Evolutionary conservation across 2,329 filamentous ascomycete species (phyloP).

Genomic region (Beauveria bassiana): DNA sequence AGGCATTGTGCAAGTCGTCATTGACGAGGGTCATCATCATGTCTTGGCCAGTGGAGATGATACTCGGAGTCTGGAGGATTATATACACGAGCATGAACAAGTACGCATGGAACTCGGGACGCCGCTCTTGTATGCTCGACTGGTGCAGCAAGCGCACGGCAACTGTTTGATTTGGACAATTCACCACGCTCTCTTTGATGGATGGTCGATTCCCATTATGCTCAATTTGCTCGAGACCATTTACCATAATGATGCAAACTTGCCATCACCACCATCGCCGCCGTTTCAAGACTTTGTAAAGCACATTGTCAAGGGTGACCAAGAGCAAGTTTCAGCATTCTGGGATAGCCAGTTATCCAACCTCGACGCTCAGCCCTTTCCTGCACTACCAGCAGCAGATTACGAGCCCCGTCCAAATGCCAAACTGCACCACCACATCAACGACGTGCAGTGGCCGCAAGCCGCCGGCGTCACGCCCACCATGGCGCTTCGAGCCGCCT

Average conservation of each 20-base stretch:
- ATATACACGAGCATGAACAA: not conserved
- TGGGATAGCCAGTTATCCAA: slow-evolving; percentile 33
- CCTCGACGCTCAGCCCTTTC: slow-evolving; percentile 31
- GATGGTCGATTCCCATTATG: slow-evolving; percentile 12
- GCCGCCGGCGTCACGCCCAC: slow-evolving; percentile 29
- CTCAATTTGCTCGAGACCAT: slow-evolving; percentile 5
- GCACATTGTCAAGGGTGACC: slow-evolving; percentile 28
- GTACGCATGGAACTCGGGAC: slow-evolving; percentile 20
- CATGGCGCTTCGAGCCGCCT: slow-evolving; percentile 44
- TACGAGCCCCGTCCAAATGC: slow-evolving; percentile 36
- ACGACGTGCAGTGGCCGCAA: not conserved
- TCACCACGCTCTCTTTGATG: slow-evolving; percentile 13
- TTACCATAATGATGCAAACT: slow-evolving; percentile 2
- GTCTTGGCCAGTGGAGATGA: slow-evolving; percentile 13
- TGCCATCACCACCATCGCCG: not conserved
- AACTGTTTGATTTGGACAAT: slow-evolving; percentile 10
- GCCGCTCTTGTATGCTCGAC: slow-evolving; percentile 29
- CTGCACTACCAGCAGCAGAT: slow-evolving; percentile 33
- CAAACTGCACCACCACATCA: slow-evolving; percentile 26
- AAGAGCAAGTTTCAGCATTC: slow-evolving; percentile 20
- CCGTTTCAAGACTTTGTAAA: slow-evolving; percentile 27
- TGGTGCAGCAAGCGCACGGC: not conserved
- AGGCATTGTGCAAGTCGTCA: slow-evolving; percentile 34
- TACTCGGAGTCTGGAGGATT: not conserved
- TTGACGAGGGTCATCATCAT: slow-evolving; percentile 23